Evolutionary conservation across 768 basidiomycete genomes (phyloP).

Genomic region (Tricholoma sp.): DNA sequence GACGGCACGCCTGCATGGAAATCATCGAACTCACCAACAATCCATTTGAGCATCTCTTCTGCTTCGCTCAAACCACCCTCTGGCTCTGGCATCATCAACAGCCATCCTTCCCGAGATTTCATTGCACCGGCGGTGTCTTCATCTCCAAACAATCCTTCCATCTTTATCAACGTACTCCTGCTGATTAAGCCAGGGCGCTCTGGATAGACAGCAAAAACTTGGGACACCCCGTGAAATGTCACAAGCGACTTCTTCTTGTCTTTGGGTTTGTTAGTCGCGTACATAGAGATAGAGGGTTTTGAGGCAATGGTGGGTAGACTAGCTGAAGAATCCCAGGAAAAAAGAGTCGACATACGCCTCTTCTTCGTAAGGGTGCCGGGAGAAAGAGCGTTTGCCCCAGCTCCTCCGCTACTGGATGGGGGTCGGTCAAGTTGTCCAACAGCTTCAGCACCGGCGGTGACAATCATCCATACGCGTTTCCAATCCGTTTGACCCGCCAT

Average conservation of each 20-base stretch:
- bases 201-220: constrained; percentile 94
- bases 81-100: constrained; percentile 87
- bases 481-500: constrained; percentile 98
- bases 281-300: constrained; percentile 51
- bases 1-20: neutral
- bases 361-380: constrained; percentile 25
- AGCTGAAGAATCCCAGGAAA: constrained; percentile 40
- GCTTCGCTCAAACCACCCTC: constrained; percentile 58
- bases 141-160: constrained; percentile 80
- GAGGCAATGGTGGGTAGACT: constrained; percentile 21
- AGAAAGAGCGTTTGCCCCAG: constrained; percentile 16
- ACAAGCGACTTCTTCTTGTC: constrained; percentile 71
- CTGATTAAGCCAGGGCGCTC: constrained; percentile 91
- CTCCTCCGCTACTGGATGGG: constrained; percentile 22
- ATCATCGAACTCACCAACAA: constrained; percentile 57
- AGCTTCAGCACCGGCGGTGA: constrained; percentile 45
- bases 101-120: constrained; percentile 75
- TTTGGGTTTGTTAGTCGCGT: constrained; percentile 58
- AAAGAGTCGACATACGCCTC: constrained; percentile 68
- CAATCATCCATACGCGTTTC: constrained; percentile 86
- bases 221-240: constrained; percentile 64
- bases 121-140: constrained; percentile 66
- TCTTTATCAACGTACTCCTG: constrained; percentile 84
- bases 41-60: constrained; percentile 87
- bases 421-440: constrained; percentile 1